phyloP scores from a whole-genome alignment of 73 alveolate species.

The Tetrahymena thermophila region DNA sequence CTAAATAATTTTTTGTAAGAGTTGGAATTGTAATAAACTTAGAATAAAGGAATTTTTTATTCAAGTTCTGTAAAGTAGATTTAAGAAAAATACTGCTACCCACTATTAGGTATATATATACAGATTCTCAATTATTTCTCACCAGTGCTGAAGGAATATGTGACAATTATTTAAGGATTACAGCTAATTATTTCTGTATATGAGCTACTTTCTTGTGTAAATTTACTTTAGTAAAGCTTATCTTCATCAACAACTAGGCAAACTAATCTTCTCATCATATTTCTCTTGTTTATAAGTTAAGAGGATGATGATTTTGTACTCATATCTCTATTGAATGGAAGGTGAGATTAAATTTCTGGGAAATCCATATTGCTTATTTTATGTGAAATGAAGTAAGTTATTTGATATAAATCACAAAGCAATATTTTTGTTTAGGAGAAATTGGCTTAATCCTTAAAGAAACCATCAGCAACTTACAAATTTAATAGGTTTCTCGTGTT shows the following conservation, averaged over 20 bases:
- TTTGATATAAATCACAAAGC: not conserved
- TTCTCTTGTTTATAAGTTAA: not conserved
- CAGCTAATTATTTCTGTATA: not conserved
- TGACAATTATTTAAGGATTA: not conserved
- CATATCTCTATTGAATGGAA: not conserved
- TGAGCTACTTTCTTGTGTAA: not conserved
- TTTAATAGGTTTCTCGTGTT: not conserved
- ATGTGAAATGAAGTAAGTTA: not conserved
- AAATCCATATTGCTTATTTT: not conserved
- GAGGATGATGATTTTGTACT: not conserved
- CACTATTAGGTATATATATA: not conserved
- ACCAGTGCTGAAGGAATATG: not conserved
- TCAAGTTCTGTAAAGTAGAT: not conserved
- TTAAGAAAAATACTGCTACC: not conserved
- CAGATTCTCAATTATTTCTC: not conserved
- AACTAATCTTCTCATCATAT: not conserved
- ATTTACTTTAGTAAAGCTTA: not conserved
- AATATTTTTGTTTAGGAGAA: not conserved
- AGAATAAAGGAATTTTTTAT: not conserved
- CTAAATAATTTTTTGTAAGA: not conserved
- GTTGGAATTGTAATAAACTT: not conserved
- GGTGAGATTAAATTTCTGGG: not conserved
- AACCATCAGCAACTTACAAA: not conserved
- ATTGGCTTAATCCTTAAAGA: not conserved
- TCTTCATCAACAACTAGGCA: not conserved